Percentiles rank a stretch among this genome's conserved stretches.
Conservation (phyloP, 805 yeast genomes). For the Spathaspora sp. region DNA sequence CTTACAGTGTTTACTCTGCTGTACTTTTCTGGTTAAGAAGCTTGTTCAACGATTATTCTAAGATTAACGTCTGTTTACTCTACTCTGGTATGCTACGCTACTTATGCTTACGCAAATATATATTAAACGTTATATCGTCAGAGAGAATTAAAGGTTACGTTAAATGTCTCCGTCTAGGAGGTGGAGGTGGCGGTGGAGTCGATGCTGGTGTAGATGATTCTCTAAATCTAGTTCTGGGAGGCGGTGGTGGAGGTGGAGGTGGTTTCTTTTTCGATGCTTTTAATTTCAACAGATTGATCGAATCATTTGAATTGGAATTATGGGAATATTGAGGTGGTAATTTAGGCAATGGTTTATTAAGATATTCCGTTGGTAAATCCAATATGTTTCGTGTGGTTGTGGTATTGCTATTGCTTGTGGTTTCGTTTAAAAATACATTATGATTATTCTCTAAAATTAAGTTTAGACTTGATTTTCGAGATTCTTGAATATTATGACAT, state of each 20-base stretch:
- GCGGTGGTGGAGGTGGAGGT: conserved; percentile 38
- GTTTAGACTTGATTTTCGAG: conserved; percentile 2
- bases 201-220: neutral
- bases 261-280: conserved; percentile 33
- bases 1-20: too few relatives aligned
- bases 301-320: conserved; percentile 11
- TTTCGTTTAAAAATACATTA: conserved; percentile 21
- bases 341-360: conserved; percentile 18
- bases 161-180: conserved; percentile 27
- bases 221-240: conserved; percentile 2
- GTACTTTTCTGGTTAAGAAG: too few relatives aligned
- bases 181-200: conserved; percentile 18
- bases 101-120: neutral
- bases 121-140: neutral
- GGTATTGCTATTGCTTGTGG: neutral
- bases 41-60: too few relatives aligned
- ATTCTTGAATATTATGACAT: conserved; percentile 17
- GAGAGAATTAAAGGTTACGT: neutral
- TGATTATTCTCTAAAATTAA: conserved; percentile 21
- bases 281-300: conserved; percentile 13
- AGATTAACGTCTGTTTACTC: too few relatives aligned
- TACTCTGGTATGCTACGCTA: too few relatives aligned
- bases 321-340: conserved; percentile 7
- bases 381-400: conserved; percentile 16
- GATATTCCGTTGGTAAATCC: conserved; percentile 32